A percentile compares a stretch with the other conserved stretches of the same genome.
These are phyloP conservation scores for Lasiosphaeria hispida DNA, from an alignment of 495 filamentous ascomycete genomes.

Conservation along the genomic window DNA sequence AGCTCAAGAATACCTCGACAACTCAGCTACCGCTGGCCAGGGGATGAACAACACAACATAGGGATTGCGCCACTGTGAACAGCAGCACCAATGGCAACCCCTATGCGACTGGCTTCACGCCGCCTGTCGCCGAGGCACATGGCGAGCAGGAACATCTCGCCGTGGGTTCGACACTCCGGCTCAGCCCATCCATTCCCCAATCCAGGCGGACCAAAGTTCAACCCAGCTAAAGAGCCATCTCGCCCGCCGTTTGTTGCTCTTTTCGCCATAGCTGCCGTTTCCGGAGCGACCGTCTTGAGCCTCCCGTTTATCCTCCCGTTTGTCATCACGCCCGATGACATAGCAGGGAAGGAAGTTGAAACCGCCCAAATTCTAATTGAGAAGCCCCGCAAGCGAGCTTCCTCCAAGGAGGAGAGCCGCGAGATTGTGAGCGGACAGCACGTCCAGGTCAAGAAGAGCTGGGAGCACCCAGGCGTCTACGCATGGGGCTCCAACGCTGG, in stretches of 20 bases:
- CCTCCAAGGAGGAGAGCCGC: constrained; percentile 64
- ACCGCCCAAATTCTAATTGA: constrained; percentile 58
- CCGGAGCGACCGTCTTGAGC: constrained; percentile 30
- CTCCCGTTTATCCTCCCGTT: constrained; percentile 17
- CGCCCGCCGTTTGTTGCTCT: constrained; percentile 22
- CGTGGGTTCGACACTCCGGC: constrained; percentile 34
- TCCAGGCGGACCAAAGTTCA: too few relatives aligned
- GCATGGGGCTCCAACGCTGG: constrained; percentile 91
- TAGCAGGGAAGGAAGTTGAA: constrained; percentile 4
- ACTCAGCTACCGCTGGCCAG: too few relatives aligned
- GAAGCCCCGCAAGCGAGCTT: constrained; percentile 49
- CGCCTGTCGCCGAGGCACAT: constrained; percentile 5
- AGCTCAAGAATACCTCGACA: too few relatives aligned
- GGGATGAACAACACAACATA: neutral
- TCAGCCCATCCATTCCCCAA: constrained; percentile 1
- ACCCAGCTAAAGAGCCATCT: neutral
- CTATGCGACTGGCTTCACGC: constrained; percentile 22
- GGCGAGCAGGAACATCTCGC: constrained; percentile 9
- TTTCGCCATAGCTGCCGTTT: constrained; percentile 22
- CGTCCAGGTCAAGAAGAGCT: constrained; percentile 80
- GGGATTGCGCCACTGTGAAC: neutral
- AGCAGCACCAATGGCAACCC: constrained; percentile 23
- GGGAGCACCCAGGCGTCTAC: constrained; percentile 88
- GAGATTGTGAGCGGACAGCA: constrained; percentile 74
- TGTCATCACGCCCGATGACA: too few relatives aligned